Conservation (phyloP, 1,139 yeast genomes). For the Saccharomyces uvarum region DNA sequence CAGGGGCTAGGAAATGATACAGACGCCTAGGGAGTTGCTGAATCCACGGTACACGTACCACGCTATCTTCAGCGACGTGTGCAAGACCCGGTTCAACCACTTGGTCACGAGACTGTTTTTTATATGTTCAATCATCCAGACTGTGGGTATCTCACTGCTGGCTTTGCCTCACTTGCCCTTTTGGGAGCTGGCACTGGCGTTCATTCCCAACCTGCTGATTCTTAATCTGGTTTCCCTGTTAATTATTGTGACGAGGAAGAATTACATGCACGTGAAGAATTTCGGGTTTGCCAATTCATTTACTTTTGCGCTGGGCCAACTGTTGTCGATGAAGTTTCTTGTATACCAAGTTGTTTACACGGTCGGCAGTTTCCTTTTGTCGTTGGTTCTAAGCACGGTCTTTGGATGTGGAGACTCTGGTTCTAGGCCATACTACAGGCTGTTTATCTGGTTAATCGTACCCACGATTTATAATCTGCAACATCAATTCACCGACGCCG, state of each 20-base stretch:
- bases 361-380: constrained; percentile 38
- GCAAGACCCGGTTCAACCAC: constrained; percentile 36
- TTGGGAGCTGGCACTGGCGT: constrained; percentile 24
- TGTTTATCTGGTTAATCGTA: constrained; percentile 29
- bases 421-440: constrained; percentile 19
- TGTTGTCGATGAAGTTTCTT: constrained; percentile 39
- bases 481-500: constrained; percentile 53
- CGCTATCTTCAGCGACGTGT: constrained; percentile 35
- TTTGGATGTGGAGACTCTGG: constrained; percentile 11
- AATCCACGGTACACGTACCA: constrained; percentile 32
- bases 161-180: constrained; percentile 14
- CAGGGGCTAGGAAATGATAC: neutral
- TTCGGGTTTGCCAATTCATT: constrained; percentile 44
- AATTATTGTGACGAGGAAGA: constrained; percentile 44
- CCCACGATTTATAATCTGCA: constrained; percentile 46
- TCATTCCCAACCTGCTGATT: constrained; percentile 30
- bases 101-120: constrained; percentile 34
- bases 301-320: constrained; percentile 41
- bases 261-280: constrained; percentile 45
- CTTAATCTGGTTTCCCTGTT: constrained; percentile 36
- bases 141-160: constrained; percentile 27
- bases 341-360: constrained; percentile 30
- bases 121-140: constrained; percentile 29
- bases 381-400: constrained; percentile 33
- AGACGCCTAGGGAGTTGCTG: constrained; percentile 10